Conservation (phyloP, 2,329 filamentous ascomycete species). For the Aspergillus aculeatinus region DNA sequence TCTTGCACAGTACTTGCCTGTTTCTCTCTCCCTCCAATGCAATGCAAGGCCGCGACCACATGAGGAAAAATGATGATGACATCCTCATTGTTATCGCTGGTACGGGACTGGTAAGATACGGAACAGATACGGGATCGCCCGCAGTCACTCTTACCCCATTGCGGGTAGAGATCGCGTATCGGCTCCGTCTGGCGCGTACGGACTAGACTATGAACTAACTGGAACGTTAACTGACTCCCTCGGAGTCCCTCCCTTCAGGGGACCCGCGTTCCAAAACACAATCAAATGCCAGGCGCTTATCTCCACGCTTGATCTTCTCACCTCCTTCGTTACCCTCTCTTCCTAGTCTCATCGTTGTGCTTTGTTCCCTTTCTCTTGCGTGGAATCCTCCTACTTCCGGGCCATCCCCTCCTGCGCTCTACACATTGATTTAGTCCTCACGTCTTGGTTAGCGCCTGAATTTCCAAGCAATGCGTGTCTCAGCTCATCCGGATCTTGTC, state of each 20-base stretch:
- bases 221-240: too few species aligned
- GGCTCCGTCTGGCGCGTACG: background rate
- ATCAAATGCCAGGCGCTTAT: background rate
- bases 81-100: background rate
- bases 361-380: background rate
- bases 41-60: background rate
- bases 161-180: background rate
- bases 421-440: background rate
- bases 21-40: background rate
- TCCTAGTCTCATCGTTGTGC: background rate
- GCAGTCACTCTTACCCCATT: background rate
- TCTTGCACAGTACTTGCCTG: background rate
- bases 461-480: background rate
- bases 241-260: background rate
- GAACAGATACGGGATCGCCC: background rate
- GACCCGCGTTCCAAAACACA: too few species aligned
- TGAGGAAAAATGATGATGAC: background rate
- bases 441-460: background rate
- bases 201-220: too few species aligned
- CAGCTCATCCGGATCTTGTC: slow-evolving; percentile 10
- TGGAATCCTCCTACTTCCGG: background rate
- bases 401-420: background rate
- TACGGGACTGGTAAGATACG: background rate
- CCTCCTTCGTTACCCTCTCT: background rate
- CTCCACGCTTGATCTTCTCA: background rate